Evolutionary conservation across 805 yeast genomes (phyloP).

Genomic region (Kuraishia molischiana): DNA sequence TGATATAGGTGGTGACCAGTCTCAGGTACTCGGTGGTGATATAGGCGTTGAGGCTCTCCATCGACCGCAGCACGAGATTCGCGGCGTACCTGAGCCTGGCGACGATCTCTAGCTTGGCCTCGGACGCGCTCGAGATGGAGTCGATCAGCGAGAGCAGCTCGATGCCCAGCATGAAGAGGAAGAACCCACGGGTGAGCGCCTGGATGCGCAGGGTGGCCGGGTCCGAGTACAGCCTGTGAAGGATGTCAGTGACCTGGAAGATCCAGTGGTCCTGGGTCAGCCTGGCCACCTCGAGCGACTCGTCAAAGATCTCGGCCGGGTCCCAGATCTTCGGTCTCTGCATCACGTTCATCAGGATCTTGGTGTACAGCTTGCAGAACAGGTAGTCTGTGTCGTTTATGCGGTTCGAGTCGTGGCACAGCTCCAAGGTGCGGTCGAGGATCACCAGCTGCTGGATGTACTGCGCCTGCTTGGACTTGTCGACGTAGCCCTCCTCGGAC

Average conservation of each 20-base stretch:
- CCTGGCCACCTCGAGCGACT: not conserved
- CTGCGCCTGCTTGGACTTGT: not conserved
- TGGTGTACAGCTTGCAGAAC: not conserved
- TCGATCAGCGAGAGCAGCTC: constrained; percentile 4
- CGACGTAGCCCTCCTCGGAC: not conserved
- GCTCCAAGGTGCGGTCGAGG: not conserved
- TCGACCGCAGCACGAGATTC: not conserved
- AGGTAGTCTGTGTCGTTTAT: not conserved
- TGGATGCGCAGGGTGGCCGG: constrained; percentile 1
- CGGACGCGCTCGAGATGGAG: constrained; percentile 1
- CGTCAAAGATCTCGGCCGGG: not conserved
- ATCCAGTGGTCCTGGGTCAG: constrained; percentile 1
- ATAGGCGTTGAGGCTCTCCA: not conserved
- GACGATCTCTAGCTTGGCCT: not conserved
- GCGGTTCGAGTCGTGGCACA: not conserved
- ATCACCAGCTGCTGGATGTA: not conserved
- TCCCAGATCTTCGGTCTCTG: not conserved
- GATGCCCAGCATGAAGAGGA: constrained; percentile 5
- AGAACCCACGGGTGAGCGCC: not conserved
- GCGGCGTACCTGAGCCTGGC: not conserved
- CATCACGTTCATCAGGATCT: not conserved
- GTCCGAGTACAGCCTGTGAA: not conserved
- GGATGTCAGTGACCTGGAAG: not conserved
- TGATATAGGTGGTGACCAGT: not conserved
- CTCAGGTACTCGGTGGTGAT: constrained; percentile 1